These are phyloP conservation scores for Exidia glandulosa DNA, from an alignment of 768 basidiomycete genomes.

Conservation along the genomic window DNA sequence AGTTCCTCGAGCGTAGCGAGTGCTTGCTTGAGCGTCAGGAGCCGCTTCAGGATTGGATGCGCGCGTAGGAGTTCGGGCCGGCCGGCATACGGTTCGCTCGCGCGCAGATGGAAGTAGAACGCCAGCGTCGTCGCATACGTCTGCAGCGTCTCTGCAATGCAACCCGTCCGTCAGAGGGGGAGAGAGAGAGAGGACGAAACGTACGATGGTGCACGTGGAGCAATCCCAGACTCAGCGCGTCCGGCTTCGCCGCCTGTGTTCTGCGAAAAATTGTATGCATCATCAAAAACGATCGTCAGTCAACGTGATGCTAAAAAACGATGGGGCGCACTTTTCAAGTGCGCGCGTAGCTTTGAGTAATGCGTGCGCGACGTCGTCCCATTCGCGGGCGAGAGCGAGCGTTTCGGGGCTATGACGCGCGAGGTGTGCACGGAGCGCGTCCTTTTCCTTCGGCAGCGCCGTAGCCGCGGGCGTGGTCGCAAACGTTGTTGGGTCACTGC, in stretches of 20 bases:
- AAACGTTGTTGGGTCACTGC: too few species aligned
- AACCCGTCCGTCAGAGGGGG: not conserved
- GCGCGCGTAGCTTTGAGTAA: slow-evolving; percentile 43
- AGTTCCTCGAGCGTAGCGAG: slow-evolving; percentile 74
- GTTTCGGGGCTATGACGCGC: slow-evolving; percentile 71
- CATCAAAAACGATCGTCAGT: too few species aligned
- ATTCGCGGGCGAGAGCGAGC: slow-evolving; percentile 71
- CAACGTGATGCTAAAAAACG: too few species aligned
- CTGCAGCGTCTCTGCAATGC: slow-evolving; percentile 62
- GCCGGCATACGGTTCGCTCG: slow-evolving; percentile 50
- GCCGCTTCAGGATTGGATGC: slow-evolving; percentile 56
- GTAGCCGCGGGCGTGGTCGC: slow-evolving; percentile 28
- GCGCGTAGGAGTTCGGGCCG: slow-evolving; percentile 43
- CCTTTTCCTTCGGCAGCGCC: slow-evolving; percentile 37
- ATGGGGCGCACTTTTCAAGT: slow-evolving; percentile 39
- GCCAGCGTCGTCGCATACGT: slow-evolving; percentile 86
- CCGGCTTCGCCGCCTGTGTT: slow-evolving; percentile 33
- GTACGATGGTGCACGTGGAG: slow-evolving; percentile 81
- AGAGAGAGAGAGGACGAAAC: slow-evolving; percentile 18
- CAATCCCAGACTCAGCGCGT: slow-evolving; percentile 55
- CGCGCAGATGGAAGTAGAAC: slow-evolving; percentile 84
- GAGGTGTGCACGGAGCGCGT: slow-evolving; percentile 49
- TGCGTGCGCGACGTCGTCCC: slow-evolving; percentile 56
- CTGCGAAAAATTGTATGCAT: slow-evolving; percentile 22
- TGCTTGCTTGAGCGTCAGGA: slow-evolving; percentile 74